Percentiles rank a stretch among this genome's conserved stretches.
These are phyloP conservation scores for Sicyos edulis DNA, from an alignment of 306 rosid species.

Conservation along the genomic window DNA sequence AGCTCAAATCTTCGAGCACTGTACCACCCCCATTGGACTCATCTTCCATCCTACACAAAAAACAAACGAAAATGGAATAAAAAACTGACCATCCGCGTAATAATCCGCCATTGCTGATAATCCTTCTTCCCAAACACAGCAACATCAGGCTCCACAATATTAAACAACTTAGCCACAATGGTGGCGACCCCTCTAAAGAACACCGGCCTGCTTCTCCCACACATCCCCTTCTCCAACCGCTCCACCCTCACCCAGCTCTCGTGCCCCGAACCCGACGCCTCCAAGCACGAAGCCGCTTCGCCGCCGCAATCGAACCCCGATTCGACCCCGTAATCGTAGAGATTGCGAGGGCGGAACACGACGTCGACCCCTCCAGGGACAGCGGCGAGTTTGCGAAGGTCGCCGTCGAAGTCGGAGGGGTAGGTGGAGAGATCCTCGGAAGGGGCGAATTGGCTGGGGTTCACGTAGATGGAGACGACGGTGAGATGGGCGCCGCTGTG, in stretches of 20 bases:
- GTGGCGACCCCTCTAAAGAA: conserved; percentile 92
- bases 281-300: conserved; percentile 45
- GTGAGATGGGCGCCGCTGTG: conserved; percentile 39
- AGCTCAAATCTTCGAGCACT: no score
- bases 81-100: conserved; percentile 58
- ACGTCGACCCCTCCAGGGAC: conserved; percentile 65
- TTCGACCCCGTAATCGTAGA: conserved; percentile 47
- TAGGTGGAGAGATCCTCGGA: conserved; percentile 75
- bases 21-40: no score
- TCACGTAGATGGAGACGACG: conserved; percentile 74
- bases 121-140: conserved; percentile 90
- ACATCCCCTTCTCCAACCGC: conserved; percentile 66
- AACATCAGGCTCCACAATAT: conserved; percentile 82
- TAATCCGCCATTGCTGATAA: conserved; percentile 80
- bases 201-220: conserved; percentile 78
- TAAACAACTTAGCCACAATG: conserved; percentile 70
- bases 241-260: conserved; percentile 83
- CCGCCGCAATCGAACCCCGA: neutral
- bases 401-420: conserved; percentile 78
- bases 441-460: conserved; percentile 84
- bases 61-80: neutral
- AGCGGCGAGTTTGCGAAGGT: conserved; percentile 46
- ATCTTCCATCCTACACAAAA: neutral
- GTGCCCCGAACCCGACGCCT: conserved; percentile 51
- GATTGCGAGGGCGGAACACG: conserved; percentile 59